Evolutionary conservation across 371 early-diverging fungal genomes (phyloP).

Genomic region (Haplosporangium sp.): DNA sequence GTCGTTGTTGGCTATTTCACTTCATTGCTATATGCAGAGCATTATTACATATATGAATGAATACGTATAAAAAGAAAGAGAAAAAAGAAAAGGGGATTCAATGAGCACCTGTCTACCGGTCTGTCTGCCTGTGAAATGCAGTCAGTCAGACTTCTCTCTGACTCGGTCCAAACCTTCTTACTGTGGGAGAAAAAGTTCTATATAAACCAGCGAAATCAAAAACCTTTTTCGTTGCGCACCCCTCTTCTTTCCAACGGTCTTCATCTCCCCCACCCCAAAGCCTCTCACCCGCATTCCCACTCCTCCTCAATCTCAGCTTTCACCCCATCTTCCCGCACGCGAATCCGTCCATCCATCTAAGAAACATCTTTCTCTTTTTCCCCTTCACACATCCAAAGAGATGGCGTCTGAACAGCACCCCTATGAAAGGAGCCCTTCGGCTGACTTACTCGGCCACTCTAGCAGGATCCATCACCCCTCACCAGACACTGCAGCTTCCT

Average conservation of each 20-base stretch:
- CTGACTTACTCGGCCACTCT: neutral
- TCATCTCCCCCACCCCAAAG: neutral
- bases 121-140: no score
- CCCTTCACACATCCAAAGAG: neutral
- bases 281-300: neutral
- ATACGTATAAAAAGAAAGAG: no score
- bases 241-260: neutral
- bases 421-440: slow-evolving; percentile 13
- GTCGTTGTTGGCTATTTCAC: no score
- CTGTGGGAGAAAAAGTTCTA: no score
- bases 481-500: neutral
- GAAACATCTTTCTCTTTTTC: neutral
- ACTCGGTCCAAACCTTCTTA: no score
- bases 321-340: neutral
- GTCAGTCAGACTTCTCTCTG: no score
- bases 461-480: neutral
- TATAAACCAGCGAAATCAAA: no score
- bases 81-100: no score
- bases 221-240: neutral
- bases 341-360: neutral
- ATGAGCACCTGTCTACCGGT: no score
- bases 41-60: no score
- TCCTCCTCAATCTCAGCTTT: neutral
- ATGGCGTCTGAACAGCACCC: slow-evolving; percentile 6
- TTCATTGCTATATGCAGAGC: no score